These are phyloP conservation scores for Trichomonas vaginalis DNA, from an alignment of 208 protist species.

Conservation along the genomic window DNA sequence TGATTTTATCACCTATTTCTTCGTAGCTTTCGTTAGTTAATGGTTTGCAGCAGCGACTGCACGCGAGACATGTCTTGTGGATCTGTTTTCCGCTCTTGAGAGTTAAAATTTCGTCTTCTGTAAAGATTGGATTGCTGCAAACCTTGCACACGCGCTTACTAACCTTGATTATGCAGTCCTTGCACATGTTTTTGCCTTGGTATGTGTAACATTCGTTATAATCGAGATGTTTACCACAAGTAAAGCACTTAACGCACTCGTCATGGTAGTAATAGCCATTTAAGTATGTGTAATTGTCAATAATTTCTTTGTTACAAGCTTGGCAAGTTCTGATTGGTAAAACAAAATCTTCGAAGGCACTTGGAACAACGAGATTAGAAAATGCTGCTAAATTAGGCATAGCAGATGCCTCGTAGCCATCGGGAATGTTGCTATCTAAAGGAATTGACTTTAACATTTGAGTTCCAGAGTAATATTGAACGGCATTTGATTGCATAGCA, in stretches of 20 bases:
- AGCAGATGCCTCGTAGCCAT: too few relatives aligned
- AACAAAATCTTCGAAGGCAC: too few relatives aligned
- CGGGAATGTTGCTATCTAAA: too few relatives aligned
- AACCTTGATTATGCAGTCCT: neutral
- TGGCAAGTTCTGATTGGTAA: too few relatives aligned
- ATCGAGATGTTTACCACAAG: neutral
- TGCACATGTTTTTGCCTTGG: neutral
- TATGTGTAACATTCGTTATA: neutral
- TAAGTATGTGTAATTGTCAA: too few relatives aligned
- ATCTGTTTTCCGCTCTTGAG: neutral
- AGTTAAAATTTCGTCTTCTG: neutral
- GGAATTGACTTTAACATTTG: too few relatives aligned
- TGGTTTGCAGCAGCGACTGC: neutral
- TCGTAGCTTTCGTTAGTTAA: neutral
- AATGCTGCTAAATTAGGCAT: too few relatives aligned
- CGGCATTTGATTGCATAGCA: too few relatives aligned
- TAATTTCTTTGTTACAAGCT: too few relatives aligned
- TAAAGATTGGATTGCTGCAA: neutral
- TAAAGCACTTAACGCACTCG: neutral
- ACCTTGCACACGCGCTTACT: neutral
- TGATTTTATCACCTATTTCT: too few relatives aligned
- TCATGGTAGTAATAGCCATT: neutral
- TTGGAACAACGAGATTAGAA: too few relatives aligned
- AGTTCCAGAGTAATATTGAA: too few relatives aligned
- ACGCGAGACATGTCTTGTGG: neutral